Evolutionary conservation across 148 eudicot genomes (phyloP), one percentile per base, ranked within the genome.

Genomic region (Fagopyrum homotropicum): DNA sequence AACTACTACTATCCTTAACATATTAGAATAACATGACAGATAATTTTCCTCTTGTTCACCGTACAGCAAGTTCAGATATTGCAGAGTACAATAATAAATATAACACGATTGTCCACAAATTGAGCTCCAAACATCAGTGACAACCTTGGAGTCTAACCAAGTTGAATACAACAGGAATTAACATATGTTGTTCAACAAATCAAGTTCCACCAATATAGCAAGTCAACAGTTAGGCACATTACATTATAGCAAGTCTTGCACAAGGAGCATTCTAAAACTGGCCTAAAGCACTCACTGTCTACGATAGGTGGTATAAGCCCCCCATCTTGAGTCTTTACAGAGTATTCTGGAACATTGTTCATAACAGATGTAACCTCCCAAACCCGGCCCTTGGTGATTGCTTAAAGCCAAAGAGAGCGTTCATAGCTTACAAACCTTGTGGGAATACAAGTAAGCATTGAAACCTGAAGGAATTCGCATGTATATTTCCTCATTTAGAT

Each of bases 241-340:
- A 63, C 8, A 11, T 9, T 63, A 30, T 63, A 63, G 45, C 45
- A 29, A 30, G n/a, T 30, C 69, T 30, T 63, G 45, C 16, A 63
- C 45, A 63, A 16, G 44, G 45, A 63, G 43, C 69, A 63, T 63
- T 30, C 44, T 12, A 30, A 63, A 14, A 63, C 44, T 29, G 14
- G 69, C 69, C 4, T 10, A 63, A 63, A 63, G 43, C 69, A 63
- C 16, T 59, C 64, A 59, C 35, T 59, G 30, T 59, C 30, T 59
- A 59, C 35, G 16, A 29, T 29, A 63, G 43, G 69, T 63, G 45
- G 35, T 15, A 63, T 63, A 63, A 30, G 45, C 45, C 69, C 66
- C 66, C 43, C 29, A 8, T 60, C 66, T 35, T 35, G 40, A 35
- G 40, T 35, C 40, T 35, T 35, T 35, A 35, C 40, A 35, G 40